Evolutionary conservation across 768 basidiomycete species (phyloP), one percentile per base, ranked within the genome.

Genomic region (Auricularia heimuer): DNA sequence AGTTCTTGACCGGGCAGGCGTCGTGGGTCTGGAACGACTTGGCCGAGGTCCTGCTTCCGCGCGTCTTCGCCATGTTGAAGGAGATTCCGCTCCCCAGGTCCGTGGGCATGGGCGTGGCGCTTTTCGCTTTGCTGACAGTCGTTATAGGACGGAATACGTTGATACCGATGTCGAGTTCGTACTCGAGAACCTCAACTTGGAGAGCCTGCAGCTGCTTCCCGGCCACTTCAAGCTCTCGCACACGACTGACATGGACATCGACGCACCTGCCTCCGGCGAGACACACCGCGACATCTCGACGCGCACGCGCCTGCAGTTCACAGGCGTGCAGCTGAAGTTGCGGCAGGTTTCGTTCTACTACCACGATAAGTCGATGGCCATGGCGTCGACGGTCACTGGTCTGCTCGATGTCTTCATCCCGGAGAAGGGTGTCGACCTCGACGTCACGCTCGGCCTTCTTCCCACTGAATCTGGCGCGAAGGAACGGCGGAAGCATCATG

Each of bases 1-100:
- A 79, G 66, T 74, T 79, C 10, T 80, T 82, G 3, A 70, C 86
- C 67, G 85, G 88, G 63, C 81, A 85, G 58, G 81, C 82, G 4
- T 81, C 85, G 1, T 90, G 89, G 89, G 83, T 90, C 75, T 89
- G 86, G 87, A 82, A 87, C 72, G 92, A 94, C 66, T 66, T 92
- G 6, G 86, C 90, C 78, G 89, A 87, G 69, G 87, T 92, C 16
- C 92, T 92, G 70, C 72, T 89, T 0, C 91, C 90, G 16, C 80
- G 81, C 8, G 39, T 83, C 1, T 71, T 88, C 64, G 69, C 66
- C 34, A 74, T 81, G 70, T 67, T 89, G 71, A 82, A 83, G 68
- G 81, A 83, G 63, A 74, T 90, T 14, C 88, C 88, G 11, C 88
- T 90, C 62, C 89, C 89, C 4, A 81, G 88, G 88, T 84, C 65